Evolutionary conservation across 495 filamentous ascomycete species (phyloP).

Genomic region (Tetracladium marchalianum): DNA sequence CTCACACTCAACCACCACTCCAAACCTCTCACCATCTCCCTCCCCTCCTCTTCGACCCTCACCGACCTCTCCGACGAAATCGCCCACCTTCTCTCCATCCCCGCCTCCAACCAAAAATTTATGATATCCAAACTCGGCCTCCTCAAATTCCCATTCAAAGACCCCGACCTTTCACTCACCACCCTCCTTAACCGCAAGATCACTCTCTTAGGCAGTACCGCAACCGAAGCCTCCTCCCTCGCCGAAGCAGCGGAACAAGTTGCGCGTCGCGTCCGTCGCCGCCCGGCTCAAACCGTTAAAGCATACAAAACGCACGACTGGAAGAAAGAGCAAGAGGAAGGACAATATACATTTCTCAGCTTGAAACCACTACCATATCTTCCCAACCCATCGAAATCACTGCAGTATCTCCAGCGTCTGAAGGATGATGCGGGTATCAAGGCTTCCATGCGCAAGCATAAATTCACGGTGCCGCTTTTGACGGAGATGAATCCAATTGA

Average conservation of each 20-base stretch:
- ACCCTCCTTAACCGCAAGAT: constrained; percentile 47
- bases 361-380: constrained; percentile 72
- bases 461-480: constrained; percentile 76
- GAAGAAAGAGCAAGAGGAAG: constrained; percentile 41
- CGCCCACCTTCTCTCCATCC: constrained; percentile 48
- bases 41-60: constrained; percentile 38
- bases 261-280: constrained; percentile 29
- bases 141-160: constrained; percentile 53
- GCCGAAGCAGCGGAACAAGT: constrained; percentile 22
- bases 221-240: constrained; percentile 39
- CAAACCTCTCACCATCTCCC: constrained; percentile 29
- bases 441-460: constrained; percentile 69
- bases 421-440: constrained; percentile 78
- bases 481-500: constrained; percentile 90
- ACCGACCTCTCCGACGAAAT: constrained; percentile 52
- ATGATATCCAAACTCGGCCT: constrained; percentile 60
- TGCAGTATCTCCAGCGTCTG: constrained; percentile 67
- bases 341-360: constrained; percentile 70
- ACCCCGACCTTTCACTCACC: constrained; percentile 40
- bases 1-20: constrained; percentile 39
- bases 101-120: constrained; percentile 62
- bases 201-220: constrained; percentile 50
- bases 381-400: constrained; percentile 56
- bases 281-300: constrained; percentile 22
- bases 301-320: constrained; percentile 26